phyloP scores from a whole-genome alignment of 805 yeast genomes.

The Suhomyces kilbournensis region DNA sequence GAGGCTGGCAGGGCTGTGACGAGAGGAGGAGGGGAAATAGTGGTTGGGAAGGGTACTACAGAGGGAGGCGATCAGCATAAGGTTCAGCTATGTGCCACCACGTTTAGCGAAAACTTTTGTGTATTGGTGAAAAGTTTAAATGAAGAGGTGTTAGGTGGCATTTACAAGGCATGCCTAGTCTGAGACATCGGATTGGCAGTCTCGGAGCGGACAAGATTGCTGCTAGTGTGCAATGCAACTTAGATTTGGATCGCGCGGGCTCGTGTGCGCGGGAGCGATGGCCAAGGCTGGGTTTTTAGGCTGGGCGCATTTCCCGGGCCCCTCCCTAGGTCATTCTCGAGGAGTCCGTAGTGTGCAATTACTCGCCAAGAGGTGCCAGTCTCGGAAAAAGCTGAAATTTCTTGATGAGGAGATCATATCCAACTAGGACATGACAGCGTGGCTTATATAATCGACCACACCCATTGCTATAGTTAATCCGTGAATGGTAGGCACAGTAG shows the following conservation, averaged over 20 bases:
- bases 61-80: background rate
- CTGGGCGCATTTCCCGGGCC: background rate
- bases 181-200: background rate
- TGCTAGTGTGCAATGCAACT: background rate
- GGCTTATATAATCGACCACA: background rate
- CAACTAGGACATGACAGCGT: background rate
- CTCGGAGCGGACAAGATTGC: background rate
- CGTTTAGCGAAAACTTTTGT: background rate
- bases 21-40: background rate
- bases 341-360: background rate
- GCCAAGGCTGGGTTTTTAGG: background rate
- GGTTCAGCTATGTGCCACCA: background rate
- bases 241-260: background rate
- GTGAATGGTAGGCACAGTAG: background rate
- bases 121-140: background rate
- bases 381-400: background rate
- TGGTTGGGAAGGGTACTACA: background rate
- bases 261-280: background rate
- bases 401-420: background rate
- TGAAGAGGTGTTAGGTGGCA: background rate
- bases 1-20: background rate
- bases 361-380: background rate
- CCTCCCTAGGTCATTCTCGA: background rate
- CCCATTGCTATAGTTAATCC: background rate
- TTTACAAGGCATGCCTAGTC: background rate